Evolutionary conservation across 164 flowering plant species (phyloP).

Genomic region (Nymphaea colorata): DNA sequence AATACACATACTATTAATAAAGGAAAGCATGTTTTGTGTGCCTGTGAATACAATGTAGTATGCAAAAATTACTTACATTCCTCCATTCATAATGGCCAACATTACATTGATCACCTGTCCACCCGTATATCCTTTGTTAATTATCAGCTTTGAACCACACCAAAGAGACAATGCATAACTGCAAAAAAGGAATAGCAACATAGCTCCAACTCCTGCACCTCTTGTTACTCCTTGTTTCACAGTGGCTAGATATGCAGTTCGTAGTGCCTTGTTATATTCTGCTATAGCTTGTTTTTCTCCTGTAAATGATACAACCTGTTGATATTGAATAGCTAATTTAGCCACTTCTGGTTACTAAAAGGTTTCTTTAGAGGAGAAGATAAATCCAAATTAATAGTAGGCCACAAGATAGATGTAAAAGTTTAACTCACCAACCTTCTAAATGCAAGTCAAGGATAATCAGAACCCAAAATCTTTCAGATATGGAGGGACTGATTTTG

Average conservation of each 20-base stretch:
- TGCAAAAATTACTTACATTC: background rate
- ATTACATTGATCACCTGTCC: conserved; percentile 5
- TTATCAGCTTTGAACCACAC: conserved; percentile 3
- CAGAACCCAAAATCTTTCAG: too few relatives aligned
- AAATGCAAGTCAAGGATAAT: too few relatives aligned
- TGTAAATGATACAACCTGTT: conserved; percentile 6
- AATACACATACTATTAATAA: background rate
- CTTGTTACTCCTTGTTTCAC: conserved; percentile 2
- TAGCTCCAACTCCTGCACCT: conserved; percentile 2
- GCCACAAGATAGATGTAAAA: background rate
- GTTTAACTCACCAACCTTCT: background rate
- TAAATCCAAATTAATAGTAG: background rate
- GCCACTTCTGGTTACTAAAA: too few relatives aligned
- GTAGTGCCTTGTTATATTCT: conserved; percentile 1
- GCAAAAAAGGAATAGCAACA: conserved; percentile 2
- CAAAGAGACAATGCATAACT: conserved; percentile 4
- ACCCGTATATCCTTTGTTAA: conserved; percentile 5
- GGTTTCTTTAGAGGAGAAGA: background rate
- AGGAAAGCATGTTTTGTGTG: background rate
- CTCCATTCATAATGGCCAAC: conserved; percentile 4
- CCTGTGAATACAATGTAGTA: background rate
- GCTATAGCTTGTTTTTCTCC: conserved; percentile 5
- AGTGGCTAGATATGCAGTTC: background rate
- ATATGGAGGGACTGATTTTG: too few relatives aligned
- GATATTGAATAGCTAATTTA: background rate